Percentiles rank a stretch among this genome's conserved stretches.
Evolutionary conservation across 2,329 filamentous ascomycete genomes (phyloP).

Genomic region (Neopestalotiopsis clavispora): DNA sequence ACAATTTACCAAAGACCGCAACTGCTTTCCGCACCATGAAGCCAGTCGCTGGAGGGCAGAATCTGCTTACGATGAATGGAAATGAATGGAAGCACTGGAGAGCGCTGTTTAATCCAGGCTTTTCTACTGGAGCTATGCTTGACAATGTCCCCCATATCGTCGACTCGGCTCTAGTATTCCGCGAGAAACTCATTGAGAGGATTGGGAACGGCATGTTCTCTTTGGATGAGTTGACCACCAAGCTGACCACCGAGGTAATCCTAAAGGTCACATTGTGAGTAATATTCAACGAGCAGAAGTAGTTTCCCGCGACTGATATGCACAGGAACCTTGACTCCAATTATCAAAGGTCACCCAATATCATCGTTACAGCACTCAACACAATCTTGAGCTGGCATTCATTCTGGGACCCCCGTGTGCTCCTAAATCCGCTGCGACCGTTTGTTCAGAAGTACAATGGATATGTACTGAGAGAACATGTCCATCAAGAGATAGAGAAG

Average conservation of each 20-base stretch:
- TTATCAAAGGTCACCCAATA: background rate
- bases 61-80: background rate
- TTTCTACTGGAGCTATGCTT: slow-evolving; percentile 1
- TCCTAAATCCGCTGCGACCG: slow-evolving; percentile 18
- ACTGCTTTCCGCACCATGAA: slow-evolving; percentile 12
- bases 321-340: background rate
- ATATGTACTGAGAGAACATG: slow-evolving; percentile 15
- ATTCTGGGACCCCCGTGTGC: slow-evolving; percentile 21
- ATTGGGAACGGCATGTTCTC: slow-evolving; percentile 15
- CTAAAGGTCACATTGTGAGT: slow-evolving; percentile 22
- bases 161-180: slow-evolving; percentile 10
- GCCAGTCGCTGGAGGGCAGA: background rate
- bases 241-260: slow-evolving; percentile 19
- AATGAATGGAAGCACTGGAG: slow-evolving; percentile 15
- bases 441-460: slow-evolving; percentile 21
- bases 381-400: slow-evolving; percentile 20
- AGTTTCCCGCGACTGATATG: background rate
- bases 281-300: background rate
- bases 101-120: slow-evolving; percentile 8
- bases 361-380: slow-evolving; percentile 6
- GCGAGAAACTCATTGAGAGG: slow-evolving; percentile 17
- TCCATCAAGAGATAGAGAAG: slow-evolving; percentile 21
- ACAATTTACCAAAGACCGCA: slow-evolving; percentile 20
- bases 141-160: slow-evolving; percentile 2
- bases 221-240: slow-evolving; percentile 21